phyloP scores from a whole-genome alignment of 768 basidiomycete genomes.

The Calvatia gigantea region DNA sequence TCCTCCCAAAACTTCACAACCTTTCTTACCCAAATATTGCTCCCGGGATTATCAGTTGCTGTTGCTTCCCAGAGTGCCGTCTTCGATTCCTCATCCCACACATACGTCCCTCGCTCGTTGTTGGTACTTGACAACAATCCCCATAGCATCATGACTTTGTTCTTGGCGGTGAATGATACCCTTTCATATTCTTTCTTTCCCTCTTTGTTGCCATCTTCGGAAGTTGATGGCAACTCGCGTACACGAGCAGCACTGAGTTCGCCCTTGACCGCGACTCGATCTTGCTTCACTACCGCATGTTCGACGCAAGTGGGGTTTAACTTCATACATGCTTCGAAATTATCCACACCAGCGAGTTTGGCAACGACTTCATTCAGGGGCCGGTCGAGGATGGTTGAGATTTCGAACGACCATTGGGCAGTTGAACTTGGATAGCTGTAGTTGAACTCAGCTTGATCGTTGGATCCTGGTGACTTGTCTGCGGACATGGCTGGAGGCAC shows the following conservation, averaged over 20 bases:
- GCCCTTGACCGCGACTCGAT: background rate
- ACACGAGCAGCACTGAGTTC: background rate
- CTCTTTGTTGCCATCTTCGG: background rate
- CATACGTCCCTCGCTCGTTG: background rate
- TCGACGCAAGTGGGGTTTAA: background rate
- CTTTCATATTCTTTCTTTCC: background rate
- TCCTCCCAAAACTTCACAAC: too few species aligned
- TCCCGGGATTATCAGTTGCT: too few species aligned
- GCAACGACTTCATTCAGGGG: background rate
- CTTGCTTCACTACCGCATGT: background rate
- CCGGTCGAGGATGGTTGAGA: background rate
- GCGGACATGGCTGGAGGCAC: background rate
- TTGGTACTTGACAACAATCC: background rate
- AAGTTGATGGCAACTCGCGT: background rate
- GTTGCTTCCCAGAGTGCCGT: too few species aligned
- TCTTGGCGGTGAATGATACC: background rate
- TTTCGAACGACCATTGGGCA: background rate
- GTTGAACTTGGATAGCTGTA: background rate
- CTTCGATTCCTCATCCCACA: too few species aligned
- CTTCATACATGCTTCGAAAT: background rate
- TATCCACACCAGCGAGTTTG: background rate
- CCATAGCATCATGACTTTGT: background rate
- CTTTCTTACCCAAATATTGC: too few species aligned
- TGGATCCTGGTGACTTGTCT: background rate
- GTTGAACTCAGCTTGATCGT: background rate